Base-by-base conservation (phyloP, 495 filamentous ascomycete species). In the Podospora pseudopauciseta region DNA sequence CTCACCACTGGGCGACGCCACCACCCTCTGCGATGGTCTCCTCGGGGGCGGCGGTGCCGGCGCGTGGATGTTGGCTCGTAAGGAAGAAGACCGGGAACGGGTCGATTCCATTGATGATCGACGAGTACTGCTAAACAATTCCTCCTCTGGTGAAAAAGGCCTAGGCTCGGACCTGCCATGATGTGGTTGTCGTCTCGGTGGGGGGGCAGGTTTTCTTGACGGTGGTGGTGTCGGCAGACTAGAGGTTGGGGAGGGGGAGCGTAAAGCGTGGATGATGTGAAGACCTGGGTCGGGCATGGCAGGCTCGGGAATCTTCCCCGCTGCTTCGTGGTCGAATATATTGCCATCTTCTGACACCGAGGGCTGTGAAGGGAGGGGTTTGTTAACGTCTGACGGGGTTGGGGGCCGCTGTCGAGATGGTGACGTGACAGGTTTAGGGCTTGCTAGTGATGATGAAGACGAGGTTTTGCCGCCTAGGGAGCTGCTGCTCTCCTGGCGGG, bases 321-420 rank as follows among this genome's bases (percentile, higher is more conserved):
- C 79, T 13, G 80, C 80, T 67, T 80, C 79, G 19, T 77, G 77
- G 64, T 82, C 80, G 67, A 81, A 82, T 16, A 80, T 73, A 55
- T 78, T 80, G 54, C 81, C 78, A 9, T 67, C 49, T 53, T 80
- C 78, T 2, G 68, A 54, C 23, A 82, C 81, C 30, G 81, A 80
- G 6, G 80, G 79, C 2, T 80, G 72, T n/a, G 75, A 76, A 2
- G 83, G 82, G 23, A 84, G 77, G 7, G 81, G 80, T 44, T 85
- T 85, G 68, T 84, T 87, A 15, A 84, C 74, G 69, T 87, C 78
- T 23, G 82, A 80, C 5, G 79, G 74, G 4, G 74, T 68, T 34
- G 71, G 56, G 5, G 70, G 59, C 18, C 60, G 20, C 20, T 28
- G 67, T 16, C 53, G 30, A 9, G 70, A 69, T 13, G 71, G 68